These are phyloP conservation scores for Herpotrichia juniperi DNA, from an alignment of 2,329 filamentous ascomycete species.

Conservation along the genomic window DNA sequence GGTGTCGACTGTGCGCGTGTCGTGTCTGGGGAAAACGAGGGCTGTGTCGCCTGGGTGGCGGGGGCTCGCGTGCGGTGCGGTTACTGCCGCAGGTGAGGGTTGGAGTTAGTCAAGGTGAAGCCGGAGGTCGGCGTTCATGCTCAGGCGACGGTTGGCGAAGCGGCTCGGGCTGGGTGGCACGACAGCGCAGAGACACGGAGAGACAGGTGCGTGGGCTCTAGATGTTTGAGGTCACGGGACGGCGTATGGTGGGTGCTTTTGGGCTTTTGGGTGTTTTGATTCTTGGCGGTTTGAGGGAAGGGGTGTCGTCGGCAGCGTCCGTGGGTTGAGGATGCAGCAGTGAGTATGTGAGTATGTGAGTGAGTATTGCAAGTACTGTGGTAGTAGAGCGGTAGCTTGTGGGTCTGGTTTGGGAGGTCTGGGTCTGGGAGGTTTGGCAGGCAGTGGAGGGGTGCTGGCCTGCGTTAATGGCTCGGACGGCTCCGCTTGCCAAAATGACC, in stretches of 20 bases:
- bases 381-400: not conserved
- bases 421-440: not conserved
- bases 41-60: conserved; percentile 5
- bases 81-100: conserved; percentile 6
- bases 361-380: too few species aligned
- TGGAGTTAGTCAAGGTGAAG: conserved; percentile 6
- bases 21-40: not conserved
- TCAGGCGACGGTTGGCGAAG: conserved; percentile 1
- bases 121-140: conserved; percentile 18
- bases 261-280: not conserved
- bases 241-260: not conserved
- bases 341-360: too few species aligned
- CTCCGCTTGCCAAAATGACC: conserved; percentile 22
- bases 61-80: conserved; percentile 8
- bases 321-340: not conserved
- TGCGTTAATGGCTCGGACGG: conserved; percentile 15
- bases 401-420: not conserved
- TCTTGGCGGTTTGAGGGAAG: not conserved
- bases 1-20: not conserved
- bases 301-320: not conserved
- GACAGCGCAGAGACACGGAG: not conserved
- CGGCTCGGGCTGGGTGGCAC: conserved; percentile 8
- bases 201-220: not conserved
- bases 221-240: conserved; percentile 19
- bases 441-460: conserved; percentile 2